A percentile compares a stretch with the other conserved stretches of the same genome.
Conservation (phyloP, 768 basidiomycete species). For the Termitomyces sp. region DNA sequence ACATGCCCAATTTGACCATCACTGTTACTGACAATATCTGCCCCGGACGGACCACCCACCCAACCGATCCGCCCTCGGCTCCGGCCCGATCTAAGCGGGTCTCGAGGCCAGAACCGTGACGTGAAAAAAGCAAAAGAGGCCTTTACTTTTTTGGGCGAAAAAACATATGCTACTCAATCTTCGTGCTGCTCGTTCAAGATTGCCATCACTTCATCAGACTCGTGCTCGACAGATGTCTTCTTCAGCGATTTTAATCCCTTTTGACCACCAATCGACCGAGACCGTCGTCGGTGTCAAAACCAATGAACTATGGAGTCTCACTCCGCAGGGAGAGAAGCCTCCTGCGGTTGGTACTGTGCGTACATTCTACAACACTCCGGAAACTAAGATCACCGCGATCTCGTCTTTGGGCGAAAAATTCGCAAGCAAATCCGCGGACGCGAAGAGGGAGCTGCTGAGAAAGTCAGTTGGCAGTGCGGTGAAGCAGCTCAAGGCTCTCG, state of each 20-base stretch:
- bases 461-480: constrained; percentile 69
- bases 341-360: constrained; percentile 60
- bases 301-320: constrained; percentile 44
- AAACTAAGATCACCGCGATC: constrained; percentile 42
- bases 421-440: constrained; percentile 34
- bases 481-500: constrained; percentile 56
- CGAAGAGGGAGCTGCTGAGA: constrained; percentile 61
- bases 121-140: background rate
- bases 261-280: constrained; percentile 38
- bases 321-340: constrained; percentile 43
- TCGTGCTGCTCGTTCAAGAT: constrained; percentile 13
- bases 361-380: constrained; percentile 54
- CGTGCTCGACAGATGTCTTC: constrained; percentile 40
- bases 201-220: constrained; percentile 15
- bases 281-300: constrained; percentile 35
- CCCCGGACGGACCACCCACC: background rate
- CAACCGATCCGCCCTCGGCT: background rate
- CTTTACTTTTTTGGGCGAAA: background rate
- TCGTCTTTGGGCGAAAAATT: constrained; percentile 57
- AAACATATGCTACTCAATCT: constrained; percentile 12
- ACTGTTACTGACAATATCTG: background rate
- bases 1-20: background rate
- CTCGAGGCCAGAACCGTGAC: background rate
- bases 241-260: constrained; percentile 51
- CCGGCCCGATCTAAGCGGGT: background rate